Conservation (phyloP, 139 green algal species). For the Dunaliella primolecta region DNA sequence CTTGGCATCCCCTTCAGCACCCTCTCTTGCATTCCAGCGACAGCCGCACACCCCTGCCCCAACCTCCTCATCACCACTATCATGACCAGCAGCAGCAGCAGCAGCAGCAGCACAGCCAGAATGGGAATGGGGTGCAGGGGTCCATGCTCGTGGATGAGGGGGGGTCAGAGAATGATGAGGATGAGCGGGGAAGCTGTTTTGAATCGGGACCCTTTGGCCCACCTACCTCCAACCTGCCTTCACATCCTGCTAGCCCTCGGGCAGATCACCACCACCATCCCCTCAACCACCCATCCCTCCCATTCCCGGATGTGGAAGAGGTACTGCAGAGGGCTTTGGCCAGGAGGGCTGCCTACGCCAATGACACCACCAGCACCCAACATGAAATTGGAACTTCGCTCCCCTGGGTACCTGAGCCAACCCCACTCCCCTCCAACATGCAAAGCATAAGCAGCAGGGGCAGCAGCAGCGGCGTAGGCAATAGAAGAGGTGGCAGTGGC, state of each 20-base stretch:
- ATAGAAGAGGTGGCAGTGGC: too few species aligned
- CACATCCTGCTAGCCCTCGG: neutral
- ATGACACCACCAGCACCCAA: neutral
- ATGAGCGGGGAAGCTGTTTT: neutral
- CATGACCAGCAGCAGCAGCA: neutral
- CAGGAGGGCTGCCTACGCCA: too few species aligned
- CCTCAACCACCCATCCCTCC: neutral
- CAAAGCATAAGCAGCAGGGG: too few species aligned
- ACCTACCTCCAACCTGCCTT: neutral
- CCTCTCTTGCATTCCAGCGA: neutral
- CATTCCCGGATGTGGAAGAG: neutral
- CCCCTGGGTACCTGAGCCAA: too few species aligned
- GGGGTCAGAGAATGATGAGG: neutral
- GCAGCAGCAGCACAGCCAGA: neutral
- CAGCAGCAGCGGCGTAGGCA: too few species aligned
- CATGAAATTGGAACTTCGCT: too few species aligned
- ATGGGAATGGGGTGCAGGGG: neutral
- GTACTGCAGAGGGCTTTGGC: neutral
- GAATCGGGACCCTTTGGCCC: neutral
- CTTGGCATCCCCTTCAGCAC: neutral
- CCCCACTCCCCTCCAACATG: too few species aligned
- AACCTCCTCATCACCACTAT: neutral
- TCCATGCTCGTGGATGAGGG: neutral
- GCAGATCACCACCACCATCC: neutral
- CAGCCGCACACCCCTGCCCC: neutral